Percentiles rank a stretch among this genome's conserved stretches.
Conservation (phyloP, 495 filamentous ascomycete genomes). For the Aspergillus diversus region DNA sequence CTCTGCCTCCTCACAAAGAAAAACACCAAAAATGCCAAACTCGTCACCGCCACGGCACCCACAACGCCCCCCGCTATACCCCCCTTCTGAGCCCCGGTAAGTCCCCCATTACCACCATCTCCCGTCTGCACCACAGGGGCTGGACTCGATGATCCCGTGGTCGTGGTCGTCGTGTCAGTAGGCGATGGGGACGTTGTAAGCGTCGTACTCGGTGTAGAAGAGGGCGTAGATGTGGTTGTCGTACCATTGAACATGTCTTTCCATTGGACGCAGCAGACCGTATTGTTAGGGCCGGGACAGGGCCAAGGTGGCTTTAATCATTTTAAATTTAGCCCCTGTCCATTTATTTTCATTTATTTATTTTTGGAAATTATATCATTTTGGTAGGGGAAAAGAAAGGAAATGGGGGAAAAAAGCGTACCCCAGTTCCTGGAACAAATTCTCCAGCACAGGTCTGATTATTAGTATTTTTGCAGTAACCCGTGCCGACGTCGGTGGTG, state of each 20-base stretch:
- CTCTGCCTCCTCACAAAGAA: neutral
- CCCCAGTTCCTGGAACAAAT: constrained; percentile 5
- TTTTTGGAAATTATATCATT: neutral
- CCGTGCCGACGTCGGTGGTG: neutral
- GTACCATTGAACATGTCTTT: constrained; percentile 12
- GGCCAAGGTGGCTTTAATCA: neutral
- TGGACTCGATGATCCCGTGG: neutral
- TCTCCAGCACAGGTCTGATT: constrained; percentile 15
- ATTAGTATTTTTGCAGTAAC: constrained; percentile 10
- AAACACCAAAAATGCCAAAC: constrained; percentile 9
- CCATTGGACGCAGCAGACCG: constrained; percentile 15
- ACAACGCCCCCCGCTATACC: constrained; percentile 19
- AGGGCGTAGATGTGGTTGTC: neutral
- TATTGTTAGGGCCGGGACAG: constrained; percentile 8
- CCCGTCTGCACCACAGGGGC: too few relatives aligned
- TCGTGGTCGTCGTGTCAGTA: neutral
- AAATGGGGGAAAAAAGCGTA: neutral
- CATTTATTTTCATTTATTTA: neutral
- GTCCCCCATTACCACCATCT: neutral
- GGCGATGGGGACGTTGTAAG: neutral
- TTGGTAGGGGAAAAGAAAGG: neutral
- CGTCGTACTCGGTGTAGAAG: neutral
- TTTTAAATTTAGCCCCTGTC: neutral
- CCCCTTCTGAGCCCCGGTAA: constrained; percentile 7
- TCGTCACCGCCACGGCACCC: constrained; percentile 11